Evolutionary conservation across 2,329 filamentous ascomycete species (phyloP).

Genomic region (Parastagonospora nodorum): DNA sequence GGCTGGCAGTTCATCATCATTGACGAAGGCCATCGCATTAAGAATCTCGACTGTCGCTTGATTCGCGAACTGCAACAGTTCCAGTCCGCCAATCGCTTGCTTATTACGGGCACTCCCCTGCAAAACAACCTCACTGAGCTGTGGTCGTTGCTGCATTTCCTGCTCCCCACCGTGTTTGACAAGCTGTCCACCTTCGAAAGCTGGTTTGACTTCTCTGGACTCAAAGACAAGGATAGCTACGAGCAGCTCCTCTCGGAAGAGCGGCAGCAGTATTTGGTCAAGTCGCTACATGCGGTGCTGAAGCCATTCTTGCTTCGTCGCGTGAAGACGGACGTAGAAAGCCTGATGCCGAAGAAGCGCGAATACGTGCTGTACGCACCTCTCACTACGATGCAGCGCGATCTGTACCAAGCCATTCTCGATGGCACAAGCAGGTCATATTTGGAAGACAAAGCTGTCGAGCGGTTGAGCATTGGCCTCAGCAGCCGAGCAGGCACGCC

Average conservation of each 20-base stretch:
- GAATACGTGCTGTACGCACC: constrained; percentile 96
- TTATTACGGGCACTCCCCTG: constrained; percentile 92
- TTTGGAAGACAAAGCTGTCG: constrained; percentile 77
- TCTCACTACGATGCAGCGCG: constrained; percentile 86
- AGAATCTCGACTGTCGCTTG: constrained; percentile 91
- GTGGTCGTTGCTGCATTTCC: constrained; percentile 92
- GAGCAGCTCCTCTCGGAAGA: constrained; percentile 80
- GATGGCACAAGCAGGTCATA: constrained; percentile 57
- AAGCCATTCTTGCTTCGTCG: constrained; percentile 88
- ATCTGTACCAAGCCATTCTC: constrained; percentile 80
- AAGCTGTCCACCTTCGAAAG: constrained; percentile 90
- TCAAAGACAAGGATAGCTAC: constrained; percentile 81
- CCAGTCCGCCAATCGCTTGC: constrained; percentile 82
- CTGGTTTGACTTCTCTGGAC: constrained; percentile 96
- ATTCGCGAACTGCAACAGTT: constrained; percentile 90
- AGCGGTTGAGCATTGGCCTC: constrained; percentile 60
- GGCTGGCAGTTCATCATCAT: constrained; percentile 99
- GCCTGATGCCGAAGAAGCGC: constrained; percentile 89
- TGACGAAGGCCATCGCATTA: constrained; percentile 95
- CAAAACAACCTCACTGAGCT: constrained; percentile 96
- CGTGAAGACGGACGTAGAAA: constrained; percentile 91
- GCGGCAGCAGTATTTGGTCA: constrained; percentile 75
- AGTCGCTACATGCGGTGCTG: constrained; percentile 89
- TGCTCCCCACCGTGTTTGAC: constrained; percentile 90
- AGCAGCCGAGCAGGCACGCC: constrained; percentile 54